phyloP scores from a whole-genome alignment of 345 rosid genomes.

The Linum lewisii region DNA sequence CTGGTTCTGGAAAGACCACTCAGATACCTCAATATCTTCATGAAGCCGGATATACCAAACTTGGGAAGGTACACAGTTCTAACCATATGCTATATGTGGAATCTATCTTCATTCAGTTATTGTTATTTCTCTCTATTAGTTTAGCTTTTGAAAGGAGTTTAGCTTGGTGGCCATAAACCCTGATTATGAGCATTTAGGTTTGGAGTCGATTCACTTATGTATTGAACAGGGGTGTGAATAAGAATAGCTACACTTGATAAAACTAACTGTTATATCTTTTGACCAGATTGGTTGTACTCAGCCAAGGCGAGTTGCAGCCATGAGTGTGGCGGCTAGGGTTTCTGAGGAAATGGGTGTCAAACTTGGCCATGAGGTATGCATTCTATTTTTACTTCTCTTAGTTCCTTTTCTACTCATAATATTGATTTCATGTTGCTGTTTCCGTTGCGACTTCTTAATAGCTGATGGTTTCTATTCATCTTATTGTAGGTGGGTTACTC shows the following conservation, averaged over 20 bases:
- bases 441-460: not conserved
- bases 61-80: constrained; percentile 55
- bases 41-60: constrained; percentile 92
- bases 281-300: constrained; percentile 97
- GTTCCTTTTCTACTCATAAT: not conserved
- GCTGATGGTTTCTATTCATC: constrained; percentile 12
- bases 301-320: constrained; percentile 95
- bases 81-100: not conserved
- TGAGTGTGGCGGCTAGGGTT: constrained; percentile 98
- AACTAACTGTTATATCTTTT: too few species aligned
- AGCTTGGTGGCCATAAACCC: too few species aligned
- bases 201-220: too few species aligned
- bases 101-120: not conserved
- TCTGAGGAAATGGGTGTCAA: constrained; percentile 98
- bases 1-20: constrained; percentile 97
- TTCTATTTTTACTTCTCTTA: too few species aligned
- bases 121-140: too few species aligned
- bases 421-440: not conserved
- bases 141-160: too few species aligned
- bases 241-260: too few species aligned
- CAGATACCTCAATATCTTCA: constrained; percentile 95
- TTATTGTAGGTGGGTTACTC: constrained; percentile 77
- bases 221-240: too few species aligned
- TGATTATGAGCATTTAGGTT: too few species aligned
- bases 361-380: constrained; percentile 85